Conservation (phyloP, 208 protist species). For the Leishmania tropica region DNA sequence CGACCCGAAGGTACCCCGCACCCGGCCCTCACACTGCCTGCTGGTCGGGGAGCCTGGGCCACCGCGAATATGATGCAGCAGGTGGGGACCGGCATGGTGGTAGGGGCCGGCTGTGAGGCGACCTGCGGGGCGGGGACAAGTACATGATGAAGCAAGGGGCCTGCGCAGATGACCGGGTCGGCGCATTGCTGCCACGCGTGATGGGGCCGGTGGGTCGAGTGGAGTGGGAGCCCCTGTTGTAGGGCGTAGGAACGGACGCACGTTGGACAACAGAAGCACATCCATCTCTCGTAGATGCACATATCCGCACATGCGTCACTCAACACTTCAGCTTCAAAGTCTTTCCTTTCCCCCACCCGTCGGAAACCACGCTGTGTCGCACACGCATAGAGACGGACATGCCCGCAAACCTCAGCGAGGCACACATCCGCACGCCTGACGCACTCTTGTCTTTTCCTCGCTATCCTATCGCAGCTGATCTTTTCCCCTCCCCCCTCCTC, state of each 20-base stretch:
- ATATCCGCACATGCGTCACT: not conserved
- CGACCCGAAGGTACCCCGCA: no score
- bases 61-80: not conserved
- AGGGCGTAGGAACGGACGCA: not conserved
- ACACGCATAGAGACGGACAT: not conserved
- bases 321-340: not conserved
- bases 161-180: not conserved
- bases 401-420: not conserved
- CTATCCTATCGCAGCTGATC: not conserved
- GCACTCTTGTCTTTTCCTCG: not conserved
- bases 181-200: not conserved
- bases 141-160: not conserved
- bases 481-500: not conserved
- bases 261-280: not conserved
- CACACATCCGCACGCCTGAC: no score
- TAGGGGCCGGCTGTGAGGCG: not conserved
- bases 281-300: not conserved
- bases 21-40: not conserved
- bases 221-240: not conserved
- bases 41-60: not conserved
- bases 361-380: not conserved
- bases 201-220: not conserved
- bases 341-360: not conserved
- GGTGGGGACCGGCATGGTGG: not conserved
- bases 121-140: not conserved